Evolutionary conservation across 2,329 filamentous ascomycete species (phyloP).

Genomic region (Didymella lethalis): DNA sequence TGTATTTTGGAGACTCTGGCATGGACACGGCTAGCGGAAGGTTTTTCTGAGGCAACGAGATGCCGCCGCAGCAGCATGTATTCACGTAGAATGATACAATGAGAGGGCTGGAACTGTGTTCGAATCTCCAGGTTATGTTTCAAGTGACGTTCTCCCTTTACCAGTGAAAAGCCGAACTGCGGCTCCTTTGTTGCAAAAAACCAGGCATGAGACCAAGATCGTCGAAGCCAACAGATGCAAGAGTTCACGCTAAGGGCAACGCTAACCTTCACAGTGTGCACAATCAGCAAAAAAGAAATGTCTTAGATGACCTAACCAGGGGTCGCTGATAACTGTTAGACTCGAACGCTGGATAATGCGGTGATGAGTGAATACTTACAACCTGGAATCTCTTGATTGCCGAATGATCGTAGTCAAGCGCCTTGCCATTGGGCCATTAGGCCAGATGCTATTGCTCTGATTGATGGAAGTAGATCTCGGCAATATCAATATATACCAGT

Average conservation of each 20-base stretch:
- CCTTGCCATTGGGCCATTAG: constrained; percentile 64
- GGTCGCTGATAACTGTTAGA: constrained; percentile 2
- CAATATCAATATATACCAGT: not conserved
- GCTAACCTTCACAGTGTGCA: too few species aligned
- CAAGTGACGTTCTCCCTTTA: not conserved
- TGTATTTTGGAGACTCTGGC: not conserved
- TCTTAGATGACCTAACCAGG: constrained; percentile 3
- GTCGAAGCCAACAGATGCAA: too few species aligned
- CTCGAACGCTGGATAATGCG: not conserved
- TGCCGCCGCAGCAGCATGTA: not conserved
- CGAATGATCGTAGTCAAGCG: constrained; percentile 61
- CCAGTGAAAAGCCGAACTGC: too few species aligned
- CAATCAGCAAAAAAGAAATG: not conserved
- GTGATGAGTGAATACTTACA: constrained; percentile 7
- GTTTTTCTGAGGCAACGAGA: not conserved
- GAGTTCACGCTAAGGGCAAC: too few species aligned
- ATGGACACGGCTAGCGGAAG: not conserved
- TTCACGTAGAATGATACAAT: not conserved
- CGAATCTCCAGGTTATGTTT: not conserved
- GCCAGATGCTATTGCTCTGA: constrained; percentile 22
- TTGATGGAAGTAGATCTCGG: not conserved
- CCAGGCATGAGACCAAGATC: not conserved
- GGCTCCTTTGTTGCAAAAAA: too few species aligned
- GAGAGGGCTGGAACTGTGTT: not conserved
- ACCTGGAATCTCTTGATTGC: constrained; percentile 43